phyloP scores from a whole-genome alignment of 2,329 filamentous ascomycete genomes.

The Penicillium aurantiogriseum region DNA sequence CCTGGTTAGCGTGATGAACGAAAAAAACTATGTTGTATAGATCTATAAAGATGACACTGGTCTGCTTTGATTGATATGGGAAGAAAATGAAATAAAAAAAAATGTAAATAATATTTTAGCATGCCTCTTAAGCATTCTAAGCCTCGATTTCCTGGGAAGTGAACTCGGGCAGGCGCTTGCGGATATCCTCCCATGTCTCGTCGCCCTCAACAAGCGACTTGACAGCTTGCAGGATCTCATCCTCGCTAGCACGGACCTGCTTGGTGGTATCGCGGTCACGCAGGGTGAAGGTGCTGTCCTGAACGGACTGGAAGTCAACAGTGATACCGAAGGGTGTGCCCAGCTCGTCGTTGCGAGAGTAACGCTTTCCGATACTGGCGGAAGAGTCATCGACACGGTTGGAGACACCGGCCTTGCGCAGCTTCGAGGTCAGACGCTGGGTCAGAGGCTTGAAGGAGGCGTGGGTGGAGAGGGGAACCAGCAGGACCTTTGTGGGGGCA shows the following conservation, averaged over 20 bases:
- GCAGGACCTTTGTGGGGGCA: slow-evolving; percentile 91
- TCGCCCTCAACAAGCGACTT: slow-evolving; percentile 61
- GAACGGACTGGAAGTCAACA: slow-evolving; percentile 90
- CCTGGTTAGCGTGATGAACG: slow-evolving; percentile 11
- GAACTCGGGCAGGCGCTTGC: slow-evolving; percentile 77
- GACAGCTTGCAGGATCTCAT: slow-evolving; percentile 74
- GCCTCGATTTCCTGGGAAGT: slow-evolving; percentile 65
- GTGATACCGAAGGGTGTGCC: slow-evolving; percentile 93
- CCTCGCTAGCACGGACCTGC: slow-evolving; percentile 81
- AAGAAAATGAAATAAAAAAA: not conserved
- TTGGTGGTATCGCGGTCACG: slow-evolving; percentile 86
- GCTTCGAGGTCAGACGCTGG: slow-evolving; percentile 68
- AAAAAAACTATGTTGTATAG: not conserved
- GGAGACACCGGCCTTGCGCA: slow-evolving; percentile 74
- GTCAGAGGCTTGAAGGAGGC: slow-evolving; percentile 76
- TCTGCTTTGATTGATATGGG: not conserved
- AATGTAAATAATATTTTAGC: slow-evolving; percentile 19
- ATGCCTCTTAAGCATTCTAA: slow-evolving; percentile 27
- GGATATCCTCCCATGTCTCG: slow-evolving; percentile 68
- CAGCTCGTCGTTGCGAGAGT: slow-evolving; percentile 90
- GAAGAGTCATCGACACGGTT: slow-evolving; percentile 87
- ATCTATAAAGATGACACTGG: not conserved
- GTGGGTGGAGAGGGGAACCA: slow-evolving; percentile 84
- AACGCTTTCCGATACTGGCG: slow-evolving; percentile 91
- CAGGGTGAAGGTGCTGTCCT: slow-evolving; percentile 82